These are phyloP conservation scores for Penicillium sp. DNA, from an alignment of 2,329 filamentous ascomycete species.

Conservation along the genomic window DNA sequence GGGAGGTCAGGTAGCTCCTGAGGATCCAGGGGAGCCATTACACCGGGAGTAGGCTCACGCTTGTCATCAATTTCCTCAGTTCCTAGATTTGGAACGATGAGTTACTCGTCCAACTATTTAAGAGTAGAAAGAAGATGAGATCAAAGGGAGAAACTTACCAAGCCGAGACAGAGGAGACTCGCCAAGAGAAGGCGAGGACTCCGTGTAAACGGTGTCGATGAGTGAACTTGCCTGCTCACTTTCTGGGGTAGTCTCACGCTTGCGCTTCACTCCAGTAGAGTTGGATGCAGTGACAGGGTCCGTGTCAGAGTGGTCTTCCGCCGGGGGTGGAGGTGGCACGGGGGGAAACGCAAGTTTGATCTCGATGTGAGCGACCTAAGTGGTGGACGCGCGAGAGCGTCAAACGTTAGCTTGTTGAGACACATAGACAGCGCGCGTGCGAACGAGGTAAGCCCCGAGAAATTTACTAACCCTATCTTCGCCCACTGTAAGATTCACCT, in stretches of 20 bases:
- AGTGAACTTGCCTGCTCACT: background rate
- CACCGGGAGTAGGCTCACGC: too few species aligned
- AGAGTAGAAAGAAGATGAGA: background rate
- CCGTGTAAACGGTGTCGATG: background rate
- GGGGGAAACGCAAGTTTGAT: background rate
- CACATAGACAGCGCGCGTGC: background rate
- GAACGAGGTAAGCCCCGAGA: background rate
- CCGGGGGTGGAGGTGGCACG: background rate
- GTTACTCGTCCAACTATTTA: background rate
- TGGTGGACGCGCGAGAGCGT: background rate
- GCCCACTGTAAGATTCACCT: background rate
- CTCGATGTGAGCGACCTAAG: background rate
- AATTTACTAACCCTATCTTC: background rate
- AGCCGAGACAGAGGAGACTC: background rate
- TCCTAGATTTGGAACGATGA: background rate
- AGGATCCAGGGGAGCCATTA: background rate
- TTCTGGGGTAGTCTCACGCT: background rate
- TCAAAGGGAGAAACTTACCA: background rate
- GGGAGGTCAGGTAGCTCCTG: background rate
- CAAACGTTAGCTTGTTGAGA: background rate
- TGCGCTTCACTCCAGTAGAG: background rate
- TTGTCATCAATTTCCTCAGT: background rate
- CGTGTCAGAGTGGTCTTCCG: background rate
- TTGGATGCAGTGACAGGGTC: background rate
- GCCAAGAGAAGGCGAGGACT: accelerated